Base-by-base conservation (phyloP, 345 rosid species). In the Conringia planisiliqua region DNA sequence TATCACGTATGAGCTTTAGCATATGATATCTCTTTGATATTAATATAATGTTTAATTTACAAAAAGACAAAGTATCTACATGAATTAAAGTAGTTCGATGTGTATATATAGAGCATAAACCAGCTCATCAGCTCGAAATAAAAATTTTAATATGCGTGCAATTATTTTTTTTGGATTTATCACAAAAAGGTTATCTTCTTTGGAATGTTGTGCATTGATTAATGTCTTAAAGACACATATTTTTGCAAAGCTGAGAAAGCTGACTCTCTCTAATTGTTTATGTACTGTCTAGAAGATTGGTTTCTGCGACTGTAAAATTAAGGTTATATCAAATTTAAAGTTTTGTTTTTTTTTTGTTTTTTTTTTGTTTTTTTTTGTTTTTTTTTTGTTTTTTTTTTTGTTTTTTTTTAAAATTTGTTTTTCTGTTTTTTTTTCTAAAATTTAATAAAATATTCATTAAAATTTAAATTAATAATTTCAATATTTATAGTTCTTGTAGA, bases 71-170 rank as follows among this genome's bases (percentile, higher is more conserved):
- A 44, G 32, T 32, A 47, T 32, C 8, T 47, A 30, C 29, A 30
- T 52, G 13, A 46, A 64, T 40, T 46, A 46, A 64, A 64, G 69
- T 30, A 30, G 29, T 30, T 46, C 46, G 69, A 65, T 18, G 58
- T 65, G 70, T 16, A 46, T 22, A 22, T 22, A 22, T 22, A 22
- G 24, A 46, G 56, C 70, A 65, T 33, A 13, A 65, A 47, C 70
- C 70, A 65, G 57, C 70, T 47, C 70, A 65, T 27, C 59, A 54
- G 70, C 44, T 65, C 36, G 17, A 47, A 30, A 46, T 46, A 29
- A n/a, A 42, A 62, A 27, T 18, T 36, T 60, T 18, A 60, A 60
- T 60, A 36, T 10, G 8, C 17, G 38, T 42, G 52, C 54, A 43
- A 63, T 27, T 63, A 43, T 62, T 63, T 27, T 27, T n/a, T 26